phyloP scores from a whole-genome alignment of 75 land plant species.

The Selaginella moellendorffii region DNA sequence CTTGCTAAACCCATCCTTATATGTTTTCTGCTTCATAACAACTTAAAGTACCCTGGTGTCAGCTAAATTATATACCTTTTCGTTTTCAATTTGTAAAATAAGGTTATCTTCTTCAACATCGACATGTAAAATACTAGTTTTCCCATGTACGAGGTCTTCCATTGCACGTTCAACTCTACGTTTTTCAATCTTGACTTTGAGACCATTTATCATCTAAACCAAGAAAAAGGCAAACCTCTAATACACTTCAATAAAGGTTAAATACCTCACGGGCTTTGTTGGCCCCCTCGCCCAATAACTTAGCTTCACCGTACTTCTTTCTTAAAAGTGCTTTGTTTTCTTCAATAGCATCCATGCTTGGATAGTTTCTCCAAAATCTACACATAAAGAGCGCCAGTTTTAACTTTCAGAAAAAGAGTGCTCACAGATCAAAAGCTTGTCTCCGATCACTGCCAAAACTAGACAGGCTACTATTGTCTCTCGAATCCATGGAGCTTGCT shows the following conservation, averaged over 20 bases:
- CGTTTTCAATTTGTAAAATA: conserved; percentile 16
- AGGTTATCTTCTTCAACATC: conserved; percentile 22
- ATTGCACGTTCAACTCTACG: conserved; percentile 20
- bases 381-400: background rate
- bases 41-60: background rate
- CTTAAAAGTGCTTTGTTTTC: conserved; percentile 23
- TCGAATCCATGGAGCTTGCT: background rate
- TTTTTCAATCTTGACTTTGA: conserved; percentile 21
- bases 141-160: conserved; percentile 7
- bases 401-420: background rate
- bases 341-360: conserved; percentile 19
- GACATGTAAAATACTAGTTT: background rate
- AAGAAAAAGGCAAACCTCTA: background rate
- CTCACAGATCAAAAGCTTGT: conserved; percentile 7
- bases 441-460: conserved; percentile 1
- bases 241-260: too few relatives aligned
- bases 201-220: conserved; percentile 14
- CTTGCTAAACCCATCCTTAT: conserved; percentile 20
- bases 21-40: conserved; percentile 10
- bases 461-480: background rate
- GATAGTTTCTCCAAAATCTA: conserved; percentile 13
- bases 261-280: conserved; percentile 21
- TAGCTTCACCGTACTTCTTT: conserved; percentile 18
- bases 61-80: too few relatives aligned
- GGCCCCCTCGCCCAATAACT: conserved; percentile 18